Conservation (phyloP, 73 alveolate species). For the Paramecium caudatum region DNA sequence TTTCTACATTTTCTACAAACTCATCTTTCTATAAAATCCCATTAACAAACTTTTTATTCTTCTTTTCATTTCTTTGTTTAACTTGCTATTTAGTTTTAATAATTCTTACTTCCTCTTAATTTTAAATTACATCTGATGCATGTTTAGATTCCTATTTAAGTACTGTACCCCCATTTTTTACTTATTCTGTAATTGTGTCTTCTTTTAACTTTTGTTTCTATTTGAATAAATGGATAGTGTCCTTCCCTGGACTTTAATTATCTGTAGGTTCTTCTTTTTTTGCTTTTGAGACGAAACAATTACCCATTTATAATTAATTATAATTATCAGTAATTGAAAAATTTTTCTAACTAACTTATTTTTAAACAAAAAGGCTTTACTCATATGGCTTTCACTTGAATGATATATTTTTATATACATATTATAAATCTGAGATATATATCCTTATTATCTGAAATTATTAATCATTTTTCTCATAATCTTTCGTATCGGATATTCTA, state of each 20-base stretch:
- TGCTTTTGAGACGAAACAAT: constrained; percentile 76
- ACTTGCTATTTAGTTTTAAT: background rate
- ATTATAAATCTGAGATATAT: too few relatives aligned
- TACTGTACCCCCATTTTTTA: constrained; percentile 58
- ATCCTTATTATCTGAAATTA: too few relatives aligned
- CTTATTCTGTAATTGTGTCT: constrained; percentile 40
- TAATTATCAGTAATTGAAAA: too few relatives aligned
- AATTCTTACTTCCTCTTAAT: background rate
- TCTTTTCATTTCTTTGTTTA: constrained; percentile 56
- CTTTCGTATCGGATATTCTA: too few relatives aligned
- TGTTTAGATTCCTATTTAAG: background rate
- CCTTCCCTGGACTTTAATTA: constrained; percentile 43
- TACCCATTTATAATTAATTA: constrained; percentile 70
- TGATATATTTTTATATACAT: too few relatives aligned
- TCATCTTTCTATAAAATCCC: constrained; percentile 38
- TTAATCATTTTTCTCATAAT: too few relatives aligned
- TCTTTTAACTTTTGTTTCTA: constrained; percentile 69
- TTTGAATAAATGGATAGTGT: constrained; percentile 34
- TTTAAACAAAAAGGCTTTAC: too few relatives aligned
- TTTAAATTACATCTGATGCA: background rate
- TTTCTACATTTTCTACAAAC: constrained; percentile 24
- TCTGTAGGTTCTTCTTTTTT: constrained; percentile 22
- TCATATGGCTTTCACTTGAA: too few relatives aligned
- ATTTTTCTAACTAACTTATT: too few relatives aligned
- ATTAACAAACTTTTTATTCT: constrained; percentile 33